Conservation (phyloP, 2,329 filamentous ascomycete species). For the Nothophoma quercina region DNA sequence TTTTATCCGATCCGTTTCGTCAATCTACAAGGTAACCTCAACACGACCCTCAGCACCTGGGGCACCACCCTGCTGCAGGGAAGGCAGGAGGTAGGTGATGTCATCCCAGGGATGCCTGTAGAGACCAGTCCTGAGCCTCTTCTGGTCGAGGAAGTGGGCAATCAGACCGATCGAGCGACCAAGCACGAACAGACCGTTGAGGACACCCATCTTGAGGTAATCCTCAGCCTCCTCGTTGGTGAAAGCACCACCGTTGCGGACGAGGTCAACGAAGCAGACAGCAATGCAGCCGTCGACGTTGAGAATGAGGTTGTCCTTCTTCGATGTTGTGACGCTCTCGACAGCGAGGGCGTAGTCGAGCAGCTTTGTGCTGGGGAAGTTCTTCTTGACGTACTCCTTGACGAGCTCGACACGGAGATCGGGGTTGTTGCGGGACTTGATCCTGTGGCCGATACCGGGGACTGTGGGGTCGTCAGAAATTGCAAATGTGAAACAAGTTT, state of each 20-base stretch:
- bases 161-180: slow-evolving; percentile 98
- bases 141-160: slow-evolving; percentile 99
- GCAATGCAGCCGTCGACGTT: slow-evolving; percentile 99
- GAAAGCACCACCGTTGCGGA: slow-evolving; percentile 98
- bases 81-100: slow-evolving; percentile 53
- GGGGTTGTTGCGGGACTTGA: slow-evolving; percentile 99
- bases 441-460: slow-evolving; percentile 97
- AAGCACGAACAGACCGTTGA: slow-evolving; percentile 98
- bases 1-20: slow-evolving; percentile 31
- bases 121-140: slow-evolving; percentile 96
- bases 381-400: slow-evolving; percentile 97
- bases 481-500: neutral
- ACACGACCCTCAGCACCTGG: slow-evolving; percentile 53
- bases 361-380: slow-evolving; percentile 97
- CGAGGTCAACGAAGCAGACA: slow-evolving; percentile 97
- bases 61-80: slow-evolving; percentile 45
- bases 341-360: slow-evolving; percentile 98
- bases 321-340: slow-evolving; percentile 96
- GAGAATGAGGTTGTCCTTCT: slow-evolving; percentile 99
- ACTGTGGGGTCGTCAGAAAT: slow-evolving; percentile 57
- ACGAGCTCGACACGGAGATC: slow-evolving; percentile 99
- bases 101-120: slow-evolving; percentile 93
- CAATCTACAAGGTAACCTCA: slow-evolving; percentile 50
- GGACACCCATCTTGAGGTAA: slow-evolving; percentile 98
- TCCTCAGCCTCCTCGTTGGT: slow-evolving; percentile 95